Evolutionary conservation across 2,329 filamentous ascomycete genomes (phyloP).

Genomic region (Colletotrichum limetticola): DNA sequence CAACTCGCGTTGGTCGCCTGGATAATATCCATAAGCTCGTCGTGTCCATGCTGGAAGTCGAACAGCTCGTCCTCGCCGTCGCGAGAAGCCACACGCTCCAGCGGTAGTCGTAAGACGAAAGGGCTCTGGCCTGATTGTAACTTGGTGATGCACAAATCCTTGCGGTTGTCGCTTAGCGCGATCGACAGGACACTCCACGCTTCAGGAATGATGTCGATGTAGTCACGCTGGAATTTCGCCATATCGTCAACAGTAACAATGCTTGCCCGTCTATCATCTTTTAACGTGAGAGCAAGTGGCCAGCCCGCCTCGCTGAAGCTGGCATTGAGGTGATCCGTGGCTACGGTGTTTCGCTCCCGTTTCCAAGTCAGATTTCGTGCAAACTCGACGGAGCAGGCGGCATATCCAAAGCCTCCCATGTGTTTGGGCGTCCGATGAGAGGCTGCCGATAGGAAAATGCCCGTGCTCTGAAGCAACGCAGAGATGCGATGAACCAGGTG

Average conservation of each 20-base stretch:
- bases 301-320: conserved; percentile 50
- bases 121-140: conserved; percentile 80
- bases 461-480: conserved; percentile 71
- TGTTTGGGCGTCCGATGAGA: conserved; percentile 57
- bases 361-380: conserved; percentile 76
- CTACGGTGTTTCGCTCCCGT: conserved; percentile 65
- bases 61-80: conserved; percentile 84
- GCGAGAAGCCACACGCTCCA: conserved; percentile 83
- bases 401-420: conserved; percentile 64
- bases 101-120: conserved; percentile 86
- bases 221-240: conserved; percentile 78
- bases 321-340: conserved; percentile 33
- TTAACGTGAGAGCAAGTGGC: conserved; percentile 35
- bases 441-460: conserved; percentile 73
- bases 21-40: conserved; percentile 87
- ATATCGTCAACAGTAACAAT: conserved; percentile 63
- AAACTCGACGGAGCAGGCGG: conserved; percentile 74
- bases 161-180: conserved; percentile 81
- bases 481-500: conserved; percentile 72
- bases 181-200: conserved; percentile 90
- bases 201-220: conserved; percentile 84
- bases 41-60: conserved; percentile 81
- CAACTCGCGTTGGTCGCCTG: conserved; percentile 84
- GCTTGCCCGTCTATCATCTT: conserved; percentile 51
- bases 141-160: conserved; percentile 91